Evolutionary conservation across 257 asterid genomes (phyloP).

Genomic region (Solanum chmielewskii): DNA sequence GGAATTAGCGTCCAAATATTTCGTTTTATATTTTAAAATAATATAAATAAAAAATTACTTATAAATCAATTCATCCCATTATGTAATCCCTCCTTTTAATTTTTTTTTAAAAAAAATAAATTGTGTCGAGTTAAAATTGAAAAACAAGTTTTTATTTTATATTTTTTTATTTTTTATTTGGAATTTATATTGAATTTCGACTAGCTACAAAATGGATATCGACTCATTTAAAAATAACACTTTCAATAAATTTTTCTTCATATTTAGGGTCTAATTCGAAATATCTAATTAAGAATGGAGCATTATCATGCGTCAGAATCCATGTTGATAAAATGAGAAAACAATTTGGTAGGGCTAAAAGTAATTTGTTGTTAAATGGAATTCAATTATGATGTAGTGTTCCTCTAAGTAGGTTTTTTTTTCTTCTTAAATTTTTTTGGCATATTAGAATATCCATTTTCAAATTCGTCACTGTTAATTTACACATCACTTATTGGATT

Average conservation of each 20-base stretch:
- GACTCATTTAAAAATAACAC: rapidly evolving
- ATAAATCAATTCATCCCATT: too few species aligned
- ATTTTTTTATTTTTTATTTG: too few species aligned
- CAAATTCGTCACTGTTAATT: neutral
- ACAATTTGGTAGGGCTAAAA: neutral
- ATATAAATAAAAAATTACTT: too few species aligned
- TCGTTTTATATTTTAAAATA: too few species aligned
- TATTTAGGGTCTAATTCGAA: rapidly evolving
- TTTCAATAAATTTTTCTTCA: too few species aligned
- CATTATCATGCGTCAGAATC: rapidly evolving
- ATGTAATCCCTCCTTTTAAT: neutral
- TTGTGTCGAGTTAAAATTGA: too few species aligned
- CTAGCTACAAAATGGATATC: rapidly evolving
- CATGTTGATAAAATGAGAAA: too few species aligned
- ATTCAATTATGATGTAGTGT: neutral
- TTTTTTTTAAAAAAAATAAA: too few species aligned
- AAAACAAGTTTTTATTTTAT: too few species aligned
- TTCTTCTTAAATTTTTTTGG: neutral
- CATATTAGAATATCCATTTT: neutral
- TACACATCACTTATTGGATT: neutral
- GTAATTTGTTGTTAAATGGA: neutral
- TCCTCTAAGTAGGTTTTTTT: neutral
- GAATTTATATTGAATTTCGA: rapidly evolving
- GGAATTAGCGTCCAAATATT: neutral
- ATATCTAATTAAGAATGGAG: rapidly evolving